phyloP scores from a whole-genome alignment of 202 grass and related monocot species.

The Panicum hallii region DNA sequence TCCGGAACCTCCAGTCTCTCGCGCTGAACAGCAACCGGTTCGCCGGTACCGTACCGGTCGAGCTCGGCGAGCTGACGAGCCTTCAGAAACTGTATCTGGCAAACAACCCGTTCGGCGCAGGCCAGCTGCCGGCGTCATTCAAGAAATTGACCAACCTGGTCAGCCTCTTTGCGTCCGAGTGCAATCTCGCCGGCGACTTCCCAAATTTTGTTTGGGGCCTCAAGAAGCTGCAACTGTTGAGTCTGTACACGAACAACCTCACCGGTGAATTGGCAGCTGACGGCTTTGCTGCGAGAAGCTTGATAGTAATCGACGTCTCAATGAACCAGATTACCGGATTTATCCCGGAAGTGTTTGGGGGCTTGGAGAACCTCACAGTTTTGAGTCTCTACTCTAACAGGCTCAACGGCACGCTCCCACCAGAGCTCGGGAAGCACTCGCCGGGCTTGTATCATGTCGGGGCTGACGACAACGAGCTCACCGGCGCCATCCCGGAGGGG shows the following conservation, averaged over 20 bases:
- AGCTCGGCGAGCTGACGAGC: constrained; percentile 55
- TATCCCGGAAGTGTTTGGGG: constrained; percentile 66
- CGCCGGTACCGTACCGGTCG: constrained; percentile 25
- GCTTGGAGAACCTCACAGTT: constrained; percentile 24
- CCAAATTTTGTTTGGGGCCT: constrained; percentile 65
- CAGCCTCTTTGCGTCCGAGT: not conserved
- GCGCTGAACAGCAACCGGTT: not conserved
- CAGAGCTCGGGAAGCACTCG: constrained; percentile 60
- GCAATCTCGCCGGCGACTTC: constrained; percentile 53
- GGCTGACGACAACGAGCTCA: constrained; percentile 51
- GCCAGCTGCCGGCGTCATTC: constrained; percentile 54
- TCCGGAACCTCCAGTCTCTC: constrained; percentile 2
- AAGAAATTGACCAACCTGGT: constrained; percentile 47
- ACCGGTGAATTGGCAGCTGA: constrained; percentile 38
- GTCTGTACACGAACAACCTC: constrained; percentile 29
- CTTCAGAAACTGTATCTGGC: constrained; percentile 36
- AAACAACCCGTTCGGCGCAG: constrained; percentile 30
- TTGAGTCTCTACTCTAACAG: constrained; percentile 47
- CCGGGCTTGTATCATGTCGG: constrained; percentile 3
- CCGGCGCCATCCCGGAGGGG: constrained; percentile 55
- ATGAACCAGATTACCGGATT: constrained; percentile 51
- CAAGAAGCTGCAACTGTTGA: constrained; percentile 35
- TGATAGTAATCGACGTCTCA: constrained; percentile 39
- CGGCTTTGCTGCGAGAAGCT: constrained; percentile 35
- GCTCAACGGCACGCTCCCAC: constrained; percentile 59